Evolutionary conservation across 371 early-diverging fungal genomes (phyloP).

Genomic region (Massospora cicadina): DNA sequence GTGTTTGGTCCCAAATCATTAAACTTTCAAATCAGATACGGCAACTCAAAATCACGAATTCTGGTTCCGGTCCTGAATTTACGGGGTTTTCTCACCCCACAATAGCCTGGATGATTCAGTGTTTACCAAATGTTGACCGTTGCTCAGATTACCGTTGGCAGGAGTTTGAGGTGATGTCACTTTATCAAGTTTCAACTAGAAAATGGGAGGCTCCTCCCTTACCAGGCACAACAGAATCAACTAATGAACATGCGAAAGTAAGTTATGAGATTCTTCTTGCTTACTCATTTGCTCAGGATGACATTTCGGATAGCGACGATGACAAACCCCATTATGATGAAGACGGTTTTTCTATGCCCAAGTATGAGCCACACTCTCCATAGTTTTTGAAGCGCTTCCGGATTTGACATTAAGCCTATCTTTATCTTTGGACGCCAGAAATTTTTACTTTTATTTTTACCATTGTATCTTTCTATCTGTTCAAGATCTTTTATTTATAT

Average conservation of each 20-base stretch:
- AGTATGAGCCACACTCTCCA: not conserved
- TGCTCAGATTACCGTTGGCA: slow-evolving; percentile 57
- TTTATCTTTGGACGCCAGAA: not conserved
- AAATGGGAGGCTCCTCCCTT: not conserved
- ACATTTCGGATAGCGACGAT: not conserved
- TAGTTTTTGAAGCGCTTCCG: not conserved
- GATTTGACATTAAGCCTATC: not conserved
- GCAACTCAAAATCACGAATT: slow-evolving; percentile 54
- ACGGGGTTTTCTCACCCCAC: slow-evolving; percentile 80
- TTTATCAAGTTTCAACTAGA: not conserved
- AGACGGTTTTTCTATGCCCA: not conserved
- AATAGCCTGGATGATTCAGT: slow-evolving; percentile 78
- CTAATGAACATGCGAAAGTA: not conserved
- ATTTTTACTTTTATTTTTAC: no score
- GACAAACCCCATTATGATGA: not conserved
- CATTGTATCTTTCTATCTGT: not conserved
- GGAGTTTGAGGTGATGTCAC: slow-evolving; percentile 26
- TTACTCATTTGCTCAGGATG: not conserved
- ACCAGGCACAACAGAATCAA: not conserved
- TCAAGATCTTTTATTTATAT: not conserved
- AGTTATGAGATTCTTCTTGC: not conserved
- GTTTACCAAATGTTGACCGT: slow-evolving; percentile 48
- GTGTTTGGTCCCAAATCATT: slow-evolving; percentile 76
- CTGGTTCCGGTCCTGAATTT: slow-evolving; percentile 78
- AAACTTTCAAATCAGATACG: slow-evolving; percentile 57